Evolutionary conservation across 441 rosid species (phyloP).

Genomic region (Arabidopsis lyrata): DNA sequence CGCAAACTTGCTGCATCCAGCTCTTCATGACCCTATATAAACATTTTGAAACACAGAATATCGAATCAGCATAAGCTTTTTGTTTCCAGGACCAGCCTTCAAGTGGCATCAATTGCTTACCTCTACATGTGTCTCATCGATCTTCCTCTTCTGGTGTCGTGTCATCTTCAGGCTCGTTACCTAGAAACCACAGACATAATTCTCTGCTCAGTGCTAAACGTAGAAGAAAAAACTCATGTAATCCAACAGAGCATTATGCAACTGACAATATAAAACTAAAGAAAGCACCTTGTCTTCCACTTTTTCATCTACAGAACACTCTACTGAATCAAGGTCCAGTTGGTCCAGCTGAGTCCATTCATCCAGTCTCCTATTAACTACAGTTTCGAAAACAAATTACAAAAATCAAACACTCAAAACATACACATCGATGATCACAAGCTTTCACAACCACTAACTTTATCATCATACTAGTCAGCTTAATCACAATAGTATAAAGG

Average conservation of each 20-base stretch:
- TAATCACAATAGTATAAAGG: not conserved
- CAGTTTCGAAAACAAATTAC: not conserved
- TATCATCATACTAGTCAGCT: slow-evolving; percentile 8
- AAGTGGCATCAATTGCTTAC: slow-evolving; percentile 43
- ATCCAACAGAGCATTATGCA: not conserved
- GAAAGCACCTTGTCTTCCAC: slow-evolving; percentile 90
- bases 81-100: not conserved
- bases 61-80: not conserved
- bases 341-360: slow-evolving; percentile 98
- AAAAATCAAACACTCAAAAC: slow-evolving; percentile 5
- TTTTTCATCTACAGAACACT: slow-evolving; percentile 93
- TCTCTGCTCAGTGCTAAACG: not conserved
- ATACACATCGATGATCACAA: slow-evolving; percentile 13
- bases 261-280: not conserved
- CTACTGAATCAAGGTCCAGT: slow-evolving; percentile 93
- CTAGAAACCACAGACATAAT: slow-evolving; percentile 49
- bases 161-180: slow-evolving; percentile 99
- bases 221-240: not conserved
- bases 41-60: slow-evolving; percentile 11
- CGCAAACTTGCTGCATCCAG: slow-evolving; percentile 99
- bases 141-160: slow-evolving; percentile 97
- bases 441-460: not conserved
- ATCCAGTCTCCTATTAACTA: slow-evolving; percentile 98
- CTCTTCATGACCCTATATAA: slow-evolving; percentile 90
- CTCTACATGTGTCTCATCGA: slow-evolving; percentile 97